These are phyloP conservation scores for Colletotrichum truncatum DNA, from an alignment of 2,329 filamentous ascomycete species.

Conservation along the genomic window DNA sequence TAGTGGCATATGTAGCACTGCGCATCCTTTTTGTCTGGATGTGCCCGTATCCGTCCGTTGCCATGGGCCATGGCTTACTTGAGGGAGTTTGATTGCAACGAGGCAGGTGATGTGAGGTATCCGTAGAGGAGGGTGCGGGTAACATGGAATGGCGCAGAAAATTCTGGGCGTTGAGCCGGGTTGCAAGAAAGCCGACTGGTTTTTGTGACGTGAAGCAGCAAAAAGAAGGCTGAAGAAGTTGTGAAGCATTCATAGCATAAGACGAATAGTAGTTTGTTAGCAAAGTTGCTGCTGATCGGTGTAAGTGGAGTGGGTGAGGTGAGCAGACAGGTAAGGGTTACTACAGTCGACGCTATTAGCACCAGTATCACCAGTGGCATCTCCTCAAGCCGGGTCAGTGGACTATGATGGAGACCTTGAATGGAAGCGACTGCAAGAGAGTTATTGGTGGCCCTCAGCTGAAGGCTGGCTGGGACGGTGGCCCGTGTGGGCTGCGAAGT, in stretches of 20 bases:
- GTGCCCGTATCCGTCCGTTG: conserved; percentile 12
- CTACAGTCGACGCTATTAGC: not conserved
- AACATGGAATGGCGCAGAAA: not conserved
- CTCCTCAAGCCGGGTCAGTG: not conserved
- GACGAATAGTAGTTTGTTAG: not conserved
- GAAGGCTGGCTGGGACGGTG: not conserved
- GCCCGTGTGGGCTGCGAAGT: not conserved
- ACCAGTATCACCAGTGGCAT: not conserved
- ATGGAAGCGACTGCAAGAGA: not conserved
- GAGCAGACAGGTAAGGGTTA: no score
- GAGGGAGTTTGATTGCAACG: conserved; percentile 8
- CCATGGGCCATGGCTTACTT: not conserved
- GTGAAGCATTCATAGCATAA: not conserved
- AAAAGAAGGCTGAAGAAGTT: not conserved
- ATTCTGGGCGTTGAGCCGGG: not conserved
- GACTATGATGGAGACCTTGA: not conserved
- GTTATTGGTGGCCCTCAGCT: not conserved
- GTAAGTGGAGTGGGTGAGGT: conserved; percentile 16
- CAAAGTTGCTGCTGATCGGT: conserved; percentile 9
- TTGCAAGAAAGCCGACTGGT: not conserved
- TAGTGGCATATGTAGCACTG: conserved; percentile 7
- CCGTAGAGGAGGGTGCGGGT: conserved; percentile 16
- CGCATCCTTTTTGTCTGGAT: not conserved
- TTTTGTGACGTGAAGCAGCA: not conserved
- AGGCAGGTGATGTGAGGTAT: not conserved